Evolutionary conservation across 257 asterid species (phyloP), one percentile per base, ranked within the genome.

Genomic region (Cordia subcordata): DNA sequence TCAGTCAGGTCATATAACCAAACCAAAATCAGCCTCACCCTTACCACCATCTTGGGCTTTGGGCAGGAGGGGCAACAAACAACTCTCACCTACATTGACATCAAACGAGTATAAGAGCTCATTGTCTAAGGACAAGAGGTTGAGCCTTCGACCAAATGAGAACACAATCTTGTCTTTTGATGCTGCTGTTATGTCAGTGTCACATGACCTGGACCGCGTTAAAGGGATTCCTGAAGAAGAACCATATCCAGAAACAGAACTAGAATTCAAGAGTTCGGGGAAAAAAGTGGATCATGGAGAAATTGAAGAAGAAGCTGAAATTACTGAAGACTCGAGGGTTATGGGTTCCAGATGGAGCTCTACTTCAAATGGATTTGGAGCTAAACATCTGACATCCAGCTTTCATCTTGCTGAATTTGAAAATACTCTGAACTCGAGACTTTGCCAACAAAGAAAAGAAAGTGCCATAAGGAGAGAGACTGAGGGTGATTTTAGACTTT

Each of bases 391-490:
- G 20, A 42, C 35, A 32, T 44, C 57, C 17, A 21, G 54, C 22
- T 39, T 35, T 42, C 64, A 49, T 42, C 22, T 32, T 32, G 5
- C 44, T 19, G 40, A 61, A 60, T 15, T 49, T 62, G 50, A 23
- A 18, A 55, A 27, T 62, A 40, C 32, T 4, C 51, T 49, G 20
- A 52, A 0, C 8, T 33, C 58, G 22, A 58, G 53, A 40, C 35
- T 54, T 54, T 46, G 65, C 32, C 64, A 9, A 19, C 66, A 57
- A 11, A 45, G 42, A 49, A 71, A 61, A 47, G 72, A 65, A 47
- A 65, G 72, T 16, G 77, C 77, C 45, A 72, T 72, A 61, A 66
- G 66, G 52, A 61, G 77, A 57, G 77, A 72, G 62, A 66, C 72
- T 14, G 76, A 71, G 42, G 67, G 77, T 16, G 69, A 72, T 12